Percentiles rank a stretch among this genome's conserved stretches.
phyloP scores from a whole-genome alignment of 2,329 filamentous ascomycete genomes.

The Polytolypa hystricis region DNA sequence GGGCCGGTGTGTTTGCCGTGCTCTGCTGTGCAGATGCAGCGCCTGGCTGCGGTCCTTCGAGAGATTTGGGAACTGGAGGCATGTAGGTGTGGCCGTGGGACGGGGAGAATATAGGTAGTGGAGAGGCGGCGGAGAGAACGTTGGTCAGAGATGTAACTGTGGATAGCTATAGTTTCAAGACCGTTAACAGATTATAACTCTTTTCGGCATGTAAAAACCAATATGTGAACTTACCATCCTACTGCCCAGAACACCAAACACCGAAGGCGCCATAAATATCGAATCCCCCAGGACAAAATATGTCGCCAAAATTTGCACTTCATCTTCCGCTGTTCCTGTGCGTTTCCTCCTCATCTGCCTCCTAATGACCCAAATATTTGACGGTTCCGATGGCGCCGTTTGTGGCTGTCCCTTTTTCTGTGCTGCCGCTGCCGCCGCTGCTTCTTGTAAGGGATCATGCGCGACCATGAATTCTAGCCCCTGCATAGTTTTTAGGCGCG shows the following conservation, averaged over 20 bases:
- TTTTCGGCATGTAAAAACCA: no score
- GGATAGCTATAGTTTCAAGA: constrained; percentile 33
- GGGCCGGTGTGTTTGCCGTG: constrained; percentile 39
- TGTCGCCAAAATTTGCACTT: constrained; percentile 44
- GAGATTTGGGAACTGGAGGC: constrained; percentile 35
- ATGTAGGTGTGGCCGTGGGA: constrained; percentile 50
- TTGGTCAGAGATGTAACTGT: constrained; percentile 46
- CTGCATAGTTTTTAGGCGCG: constrained; percentile 40
- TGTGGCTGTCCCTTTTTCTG: constrained; percentile 10
- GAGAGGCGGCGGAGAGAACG: constrained; percentile 42
- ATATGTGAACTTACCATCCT: constrained; percentile 43
- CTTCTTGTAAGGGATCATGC: constrained; percentile 43
- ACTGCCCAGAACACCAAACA: constrained; percentile 47
- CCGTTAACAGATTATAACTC: background rate
- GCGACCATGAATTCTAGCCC: constrained; percentile 51
- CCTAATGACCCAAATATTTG: constrained; percentile 49
- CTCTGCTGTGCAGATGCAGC: constrained; percentile 31
- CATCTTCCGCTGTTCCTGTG: constrained; percentile 30
- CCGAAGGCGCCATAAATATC: constrained; percentile 51
- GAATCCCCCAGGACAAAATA: constrained; percentile 52
- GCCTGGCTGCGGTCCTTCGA: constrained; percentile 23
- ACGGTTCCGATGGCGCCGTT: constrained; percentile 32
- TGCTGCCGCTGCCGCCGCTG: constrained; percentile 21
- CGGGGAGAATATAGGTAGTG: constrained; percentile 47
- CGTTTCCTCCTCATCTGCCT: constrained; percentile 44